Conservation (phyloP, 441 rosid genomes). For the Mallotus repandus region DNA sequence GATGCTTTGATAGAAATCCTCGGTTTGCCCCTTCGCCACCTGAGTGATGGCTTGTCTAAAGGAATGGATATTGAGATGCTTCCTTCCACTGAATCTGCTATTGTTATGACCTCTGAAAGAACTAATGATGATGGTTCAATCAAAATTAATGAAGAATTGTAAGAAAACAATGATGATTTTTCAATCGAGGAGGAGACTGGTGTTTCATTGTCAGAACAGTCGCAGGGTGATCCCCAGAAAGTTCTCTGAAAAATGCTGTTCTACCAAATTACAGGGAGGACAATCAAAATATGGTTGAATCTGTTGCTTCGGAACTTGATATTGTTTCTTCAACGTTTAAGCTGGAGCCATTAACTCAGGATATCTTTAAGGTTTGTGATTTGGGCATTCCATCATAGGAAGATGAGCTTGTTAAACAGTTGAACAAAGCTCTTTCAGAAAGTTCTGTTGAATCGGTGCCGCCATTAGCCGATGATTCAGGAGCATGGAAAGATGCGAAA, state of each 20-base stretch:
- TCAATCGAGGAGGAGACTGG: constrained; percentile 24
- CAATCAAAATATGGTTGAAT: constrained; percentile 1
- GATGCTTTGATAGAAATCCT: constrained; percentile 58
- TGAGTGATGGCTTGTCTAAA: constrained; percentile 9
- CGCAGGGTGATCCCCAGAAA: constrained; percentile 30
- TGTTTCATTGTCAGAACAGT: constrained; percentile 17
- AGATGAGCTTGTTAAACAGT: constrained; percentile 47
- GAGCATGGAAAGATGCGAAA: constrained; percentile 27
- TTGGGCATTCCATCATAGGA: constrained; percentile 43
- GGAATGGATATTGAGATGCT: constrained; percentile 32
- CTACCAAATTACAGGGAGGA: constrained; percentile 39
- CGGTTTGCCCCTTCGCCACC: constrained; percentile 28
- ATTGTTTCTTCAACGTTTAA: constrained; percentile 20
- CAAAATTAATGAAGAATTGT: constrained; percentile 26
- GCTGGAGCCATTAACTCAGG: constrained; percentile 30
- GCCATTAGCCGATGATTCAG: constrained; percentile 29
- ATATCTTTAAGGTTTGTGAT: constrained; percentile 78
- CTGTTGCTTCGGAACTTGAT: constrained; percentile 25
- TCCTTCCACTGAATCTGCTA: constrained; percentile 28
- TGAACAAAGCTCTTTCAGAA: constrained; percentile 47
- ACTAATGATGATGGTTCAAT: constrained; percentile 14
- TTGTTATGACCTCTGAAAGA: constrained; percentile 11
- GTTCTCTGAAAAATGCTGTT: constrained; percentile 34
- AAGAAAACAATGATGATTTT: constrained; percentile 12
- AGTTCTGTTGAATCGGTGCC: constrained; percentile 23